These are phyloP conservation scores for Trypanosoma congolense DNA, from an alignment of 208 protist genomes.

Conservation along the genomic window DNA sequence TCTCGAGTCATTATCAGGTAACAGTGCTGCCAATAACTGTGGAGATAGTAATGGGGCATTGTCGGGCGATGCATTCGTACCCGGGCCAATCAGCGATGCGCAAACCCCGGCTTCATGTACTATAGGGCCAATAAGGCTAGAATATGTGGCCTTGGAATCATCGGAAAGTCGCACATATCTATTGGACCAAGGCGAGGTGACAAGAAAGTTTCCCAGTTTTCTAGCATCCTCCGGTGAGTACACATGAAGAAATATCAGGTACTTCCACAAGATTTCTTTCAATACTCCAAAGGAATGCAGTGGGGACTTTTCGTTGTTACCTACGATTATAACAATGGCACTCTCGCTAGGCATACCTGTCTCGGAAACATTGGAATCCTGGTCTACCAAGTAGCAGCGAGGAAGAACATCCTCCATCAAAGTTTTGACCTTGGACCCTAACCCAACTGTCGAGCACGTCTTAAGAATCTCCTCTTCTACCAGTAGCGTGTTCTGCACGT, in stretches of 20 bases:
- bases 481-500: conserved; percentile 26
- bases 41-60: conserved; percentile 57
- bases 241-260: conserved; percentile 44
- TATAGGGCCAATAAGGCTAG: conserved; percentile 36
- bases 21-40: conserved; percentile 18
- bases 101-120: conserved; percentile 50
- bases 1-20: conserved; percentile 3
- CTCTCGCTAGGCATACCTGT: neutral
- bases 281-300: conserved; percentile 19
- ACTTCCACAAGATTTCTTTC: conserved; percentile 45
- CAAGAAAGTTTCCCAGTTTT: conserved; percentile 35
- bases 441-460: neutral
- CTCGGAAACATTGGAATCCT: neutral
- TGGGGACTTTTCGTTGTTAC: neutral
- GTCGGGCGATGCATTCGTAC: conserved; percentile 32
- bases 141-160: conserved; percentile 29
- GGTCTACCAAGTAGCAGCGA: conserved; percentile 10
- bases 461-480: conserved; percentile 20
- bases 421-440: conserved; percentile 10
- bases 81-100: conserved; percentile 30
- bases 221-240: conserved; percentile 31
- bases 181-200: conserved; percentile 46
- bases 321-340: conserved; percentile 12
- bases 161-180: conserved; percentile 24
- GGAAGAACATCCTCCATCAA: conserved; percentile 23